Conservation (phyloP, 768 basidiomycete genomes). For the Dendrothele bispora region DNA sequence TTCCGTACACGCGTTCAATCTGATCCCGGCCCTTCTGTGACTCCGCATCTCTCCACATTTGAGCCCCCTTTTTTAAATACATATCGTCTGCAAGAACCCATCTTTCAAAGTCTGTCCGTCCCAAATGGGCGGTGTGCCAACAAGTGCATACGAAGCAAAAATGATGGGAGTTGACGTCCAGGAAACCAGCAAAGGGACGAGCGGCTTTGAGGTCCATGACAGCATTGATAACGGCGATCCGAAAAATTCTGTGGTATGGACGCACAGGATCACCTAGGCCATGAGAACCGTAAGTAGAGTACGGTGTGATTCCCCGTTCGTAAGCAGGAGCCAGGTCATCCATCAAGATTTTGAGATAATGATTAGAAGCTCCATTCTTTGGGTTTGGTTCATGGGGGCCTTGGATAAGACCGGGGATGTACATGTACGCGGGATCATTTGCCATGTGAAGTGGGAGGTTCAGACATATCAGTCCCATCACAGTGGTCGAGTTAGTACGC, state of each 20-base stretch:
- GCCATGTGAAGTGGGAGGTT: constrained; percentile 6
- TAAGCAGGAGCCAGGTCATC: constrained; percentile 1
- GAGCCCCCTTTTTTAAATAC: constrained; percentile 14
- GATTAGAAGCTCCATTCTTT: background rate
- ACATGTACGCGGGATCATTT: constrained; percentile 5
- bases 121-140: background rate
- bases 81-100: constrained; percentile 13
- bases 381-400: constrained; percentile 3
- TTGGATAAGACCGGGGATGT: background rate
- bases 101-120: constrained; percentile 5
- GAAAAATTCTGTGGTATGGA: constrained; percentile 1
- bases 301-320: background rate
- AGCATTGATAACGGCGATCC: background rate
- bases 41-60: constrained; percentile 19
- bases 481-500: constrained; percentile 1
- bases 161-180: background rate
- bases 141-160: background rate
- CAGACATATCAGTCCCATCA: constrained; percentile 6
- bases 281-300: background rate
- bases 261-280: background rate
- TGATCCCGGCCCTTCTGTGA: constrained; percentile 5
- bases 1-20: constrained; percentile 19
- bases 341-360: background rate
- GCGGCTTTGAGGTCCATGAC: background rate
- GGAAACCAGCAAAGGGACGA: background rate